A percentile compares a stretch with the other conserved stretches of the same genome.
phyloP scores from a whole-genome alignment of 805 yeast species.

The Candida mattraensis region DNA sequence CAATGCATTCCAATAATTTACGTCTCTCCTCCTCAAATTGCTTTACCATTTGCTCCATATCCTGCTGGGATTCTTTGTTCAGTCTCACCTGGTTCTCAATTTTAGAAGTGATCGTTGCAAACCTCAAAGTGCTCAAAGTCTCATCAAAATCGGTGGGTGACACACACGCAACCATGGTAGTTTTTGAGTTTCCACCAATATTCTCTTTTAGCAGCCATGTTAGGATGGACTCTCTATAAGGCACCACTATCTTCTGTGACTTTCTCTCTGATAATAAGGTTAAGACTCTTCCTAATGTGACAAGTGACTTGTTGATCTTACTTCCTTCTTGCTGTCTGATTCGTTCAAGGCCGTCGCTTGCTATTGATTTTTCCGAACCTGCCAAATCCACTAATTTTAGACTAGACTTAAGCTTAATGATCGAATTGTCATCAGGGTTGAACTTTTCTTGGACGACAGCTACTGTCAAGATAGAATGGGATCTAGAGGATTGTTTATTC shows the following conservation, averaged over 20 bases:
- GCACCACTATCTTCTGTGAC: conserved; percentile 41
- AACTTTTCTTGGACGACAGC: conserved; percentile 56
- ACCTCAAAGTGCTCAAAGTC: conserved; percentile 69
- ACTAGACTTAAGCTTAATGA: conserved; percentile 47
- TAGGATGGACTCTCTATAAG: conserved; percentile 72
- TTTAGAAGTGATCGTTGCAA: conserved; percentile 73
- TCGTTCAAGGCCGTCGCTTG: conserved; percentile 51
- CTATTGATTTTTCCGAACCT: conserved; percentile 68
- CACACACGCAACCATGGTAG: conserved; percentile 85
- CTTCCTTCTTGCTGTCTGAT: conserved; percentile 71
- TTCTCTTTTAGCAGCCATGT: conserved; percentile 77
- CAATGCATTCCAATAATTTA: conserved; percentile 20
- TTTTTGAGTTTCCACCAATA: conserved; percentile 78
- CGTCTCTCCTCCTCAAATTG: conserved; percentile 29
- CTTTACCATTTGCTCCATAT: conserved; percentile 33
- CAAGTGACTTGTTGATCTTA: conserved; percentile 73
- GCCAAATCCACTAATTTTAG: conserved; percentile 78
- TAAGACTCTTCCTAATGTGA: conserved; percentile 73
- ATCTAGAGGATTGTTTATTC: conserved; percentile 73
- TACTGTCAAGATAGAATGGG: conserved; percentile 77
- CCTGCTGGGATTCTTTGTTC: conserved; percentile 42
- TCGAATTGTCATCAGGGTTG: conserved; percentile 34
- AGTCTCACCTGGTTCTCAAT: conserved; percentile 62
- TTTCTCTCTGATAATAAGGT: conserved; percentile 44
- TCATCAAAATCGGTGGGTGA: conserved; percentile 81